Base-by-base conservation (phyloP, 1,139 yeast genomes). In the Suhomyces panamericanus region DNA sequence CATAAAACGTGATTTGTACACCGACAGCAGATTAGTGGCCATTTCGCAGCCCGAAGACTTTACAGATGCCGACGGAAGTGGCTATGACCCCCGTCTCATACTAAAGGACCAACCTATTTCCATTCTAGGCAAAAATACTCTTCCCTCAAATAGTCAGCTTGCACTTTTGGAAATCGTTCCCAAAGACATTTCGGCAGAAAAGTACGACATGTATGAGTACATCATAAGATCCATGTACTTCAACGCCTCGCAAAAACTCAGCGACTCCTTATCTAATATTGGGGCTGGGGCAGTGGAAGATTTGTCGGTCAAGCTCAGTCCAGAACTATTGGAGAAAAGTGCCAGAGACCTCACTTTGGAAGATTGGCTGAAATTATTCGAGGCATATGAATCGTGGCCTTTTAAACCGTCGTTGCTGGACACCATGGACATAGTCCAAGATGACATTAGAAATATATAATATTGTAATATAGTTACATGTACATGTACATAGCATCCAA, bases 261-360 rank as follows among this genome's bases (percentile, higher is more conserved):
- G 48, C 3, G 81, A 80, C 6, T 71, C 78, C 2, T 55, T 87
- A 3, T 68, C 72, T 12, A 71, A 77, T 14, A 64, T 91, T 13
- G 96, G 96, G 0, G 91, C 96, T 1, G 97, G 96, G 1, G 96
- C 95, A 0, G 76, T 66, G 6, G 86, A 81, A n/a, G 82, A 83
- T 49, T 73, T 83, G 44, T 49, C 52, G 0, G 67, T 69, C 2
- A 60, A 66, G 12, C 59, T 76, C 7, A 69, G 75, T 3, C 42
- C 50, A 8, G 64, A 61, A 0, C 46, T 83, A 3, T 55, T 80
- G 44, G 59, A 75, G 10, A 78, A 73, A 49, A 57, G 62, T 3
- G 79, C 87, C 0, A 63, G 68, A 15, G 77, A 77, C 3, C 65
- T 90, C 46, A 68, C 80, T 0, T 58, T 70, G 6, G 78, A 77